These are phyloP conservation scores for Tanacetum coccineum DNA, from an alignment of 129 eudicot species.

Conservation along the genomic window DNA sequence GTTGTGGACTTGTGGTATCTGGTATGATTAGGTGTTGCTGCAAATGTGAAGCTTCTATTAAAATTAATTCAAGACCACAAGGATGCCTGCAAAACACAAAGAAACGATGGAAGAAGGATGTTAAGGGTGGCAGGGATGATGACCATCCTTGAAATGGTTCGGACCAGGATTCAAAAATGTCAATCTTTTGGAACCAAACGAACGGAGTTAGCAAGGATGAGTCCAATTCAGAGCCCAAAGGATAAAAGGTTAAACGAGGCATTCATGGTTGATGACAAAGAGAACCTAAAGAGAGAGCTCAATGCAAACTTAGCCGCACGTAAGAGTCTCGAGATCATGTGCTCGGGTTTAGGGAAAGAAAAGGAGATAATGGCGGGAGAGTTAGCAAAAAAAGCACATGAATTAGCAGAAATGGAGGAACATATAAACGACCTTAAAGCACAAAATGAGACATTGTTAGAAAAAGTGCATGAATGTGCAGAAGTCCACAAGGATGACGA, in stretches of 20 bases:
- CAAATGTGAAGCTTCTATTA: slow-evolving; percentile 62
- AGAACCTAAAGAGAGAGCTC: slow-evolving; percentile 39
- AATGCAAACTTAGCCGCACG: slow-evolving; percentile 55
- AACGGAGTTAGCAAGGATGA: slow-evolving; percentile 36
- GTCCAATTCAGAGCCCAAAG: slow-evolving; percentile 43
- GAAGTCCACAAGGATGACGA: slow-evolving; percentile 34
- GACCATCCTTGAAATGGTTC: slow-evolving; percentile 77
- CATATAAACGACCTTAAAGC: slow-evolving; percentile 54
- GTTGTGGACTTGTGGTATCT: no score
- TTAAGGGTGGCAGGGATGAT: slow-evolving; percentile 86
- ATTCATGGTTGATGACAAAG: slow-evolving; percentile 45
- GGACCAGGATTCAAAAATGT: slow-evolving; percentile 60
- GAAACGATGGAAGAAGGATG: slow-evolving; percentile 57
- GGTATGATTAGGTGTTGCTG: slow-evolving; percentile 65
- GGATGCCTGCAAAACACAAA: slow-evolving; percentile 54
- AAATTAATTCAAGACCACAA: slow-evolving; percentile 84
- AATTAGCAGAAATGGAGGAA: slow-evolving; percentile 65
- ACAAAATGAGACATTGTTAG: slow-evolving; percentile 54
- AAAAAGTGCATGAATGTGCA: slow-evolving; percentile 47
- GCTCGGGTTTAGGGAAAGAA: slow-evolving; percentile 76
- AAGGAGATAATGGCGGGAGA: slow-evolving; percentile 83
- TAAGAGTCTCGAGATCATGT: slow-evolving; percentile 69
- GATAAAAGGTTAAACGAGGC: slow-evolving; percentile 28
- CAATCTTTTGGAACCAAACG: slow-evolving; percentile 58
- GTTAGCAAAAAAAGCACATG: slow-evolving; percentile 56